Conservation (phyloP, 2,329 filamentous ascomycete genomes). For the Xylaria sp. region DNA sequence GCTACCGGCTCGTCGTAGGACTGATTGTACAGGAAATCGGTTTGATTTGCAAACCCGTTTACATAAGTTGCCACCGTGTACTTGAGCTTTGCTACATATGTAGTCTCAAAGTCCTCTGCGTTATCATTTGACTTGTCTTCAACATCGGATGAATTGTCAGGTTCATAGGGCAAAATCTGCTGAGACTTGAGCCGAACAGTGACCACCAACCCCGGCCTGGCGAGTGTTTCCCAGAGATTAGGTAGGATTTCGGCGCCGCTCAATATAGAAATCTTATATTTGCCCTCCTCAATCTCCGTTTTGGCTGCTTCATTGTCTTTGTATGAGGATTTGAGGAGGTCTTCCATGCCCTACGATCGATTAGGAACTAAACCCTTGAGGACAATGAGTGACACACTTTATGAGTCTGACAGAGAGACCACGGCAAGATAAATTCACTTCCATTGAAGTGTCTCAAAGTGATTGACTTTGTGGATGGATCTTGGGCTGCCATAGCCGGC, state of each 20-base stretch:
- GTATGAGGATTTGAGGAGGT: constrained; percentile 17
- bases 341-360: constrained; percentile 17
- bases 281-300: constrained; percentile 20
- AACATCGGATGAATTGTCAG: neutral
- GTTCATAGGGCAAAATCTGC: neutral
- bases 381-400: constrained; percentile 8
- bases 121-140: neutral
- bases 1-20: constrained; percentile 17
- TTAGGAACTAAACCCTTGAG: neutral
- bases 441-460: neutral
- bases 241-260: neutral
- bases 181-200: constrained; percentile 14
- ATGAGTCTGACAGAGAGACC: constrained; percentile 4
- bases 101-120: neutral
- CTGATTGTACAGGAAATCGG: constrained; percentile 1
- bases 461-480: neutral
- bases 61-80: neutral
- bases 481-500: no score
- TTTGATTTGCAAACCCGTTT: neutral
- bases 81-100: neutral
- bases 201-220: constrained; percentile 15
- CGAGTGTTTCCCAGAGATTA: constrained; percentile 11
- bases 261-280: constrained; percentile 6
- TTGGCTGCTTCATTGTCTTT: constrained; percentile 7
- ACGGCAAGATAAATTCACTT: neutral